Conservation (phyloP, 2,329 filamentous ascomycete genomes). For the Fusarium miscanthi region DNA sequence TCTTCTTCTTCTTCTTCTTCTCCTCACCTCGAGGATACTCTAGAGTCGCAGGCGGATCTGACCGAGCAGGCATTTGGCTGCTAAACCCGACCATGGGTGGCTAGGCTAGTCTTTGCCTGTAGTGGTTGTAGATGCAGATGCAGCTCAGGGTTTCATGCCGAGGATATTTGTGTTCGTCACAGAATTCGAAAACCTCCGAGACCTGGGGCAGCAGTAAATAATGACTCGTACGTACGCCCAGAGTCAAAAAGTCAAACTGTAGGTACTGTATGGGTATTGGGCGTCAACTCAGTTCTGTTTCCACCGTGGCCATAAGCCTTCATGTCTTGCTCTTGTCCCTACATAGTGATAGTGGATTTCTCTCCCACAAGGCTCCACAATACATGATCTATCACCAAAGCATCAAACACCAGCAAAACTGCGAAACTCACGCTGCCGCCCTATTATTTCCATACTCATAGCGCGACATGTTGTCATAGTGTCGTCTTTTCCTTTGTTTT, state of each 20-base stretch:
- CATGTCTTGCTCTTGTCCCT: conserved; percentile 11
- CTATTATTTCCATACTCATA: not conserved
- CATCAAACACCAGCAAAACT: not conserved
- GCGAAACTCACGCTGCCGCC: not conserved
- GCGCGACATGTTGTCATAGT: not conserved
- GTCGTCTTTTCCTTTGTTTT: not conserved
- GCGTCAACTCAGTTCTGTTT: not conserved
- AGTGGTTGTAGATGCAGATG: conserved; percentile 18
- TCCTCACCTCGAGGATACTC: not conserved
- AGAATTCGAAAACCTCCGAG: not conserved
- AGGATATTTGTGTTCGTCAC: not conserved
- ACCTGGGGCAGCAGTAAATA: not conserved
- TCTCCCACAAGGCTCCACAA: not conserved
- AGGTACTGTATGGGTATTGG: not conserved
- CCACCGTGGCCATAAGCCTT: not conserved
- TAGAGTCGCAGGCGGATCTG: conserved; percentile 10
- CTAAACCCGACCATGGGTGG: not conserved
- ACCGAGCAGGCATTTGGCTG: not conserved
- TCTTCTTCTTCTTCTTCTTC: not conserved
- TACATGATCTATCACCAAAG: conserved; percentile 18
- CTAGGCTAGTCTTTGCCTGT: conserved; percentile 6
- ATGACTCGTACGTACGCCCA: not conserved
- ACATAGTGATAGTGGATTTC: not conserved
- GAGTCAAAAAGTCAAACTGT: not conserved
- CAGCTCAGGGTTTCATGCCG: not conserved